Base-by-base conservation (phyloP, 108 stramenopile genomes). In the Nannochloropsis gaditana region DNA sequence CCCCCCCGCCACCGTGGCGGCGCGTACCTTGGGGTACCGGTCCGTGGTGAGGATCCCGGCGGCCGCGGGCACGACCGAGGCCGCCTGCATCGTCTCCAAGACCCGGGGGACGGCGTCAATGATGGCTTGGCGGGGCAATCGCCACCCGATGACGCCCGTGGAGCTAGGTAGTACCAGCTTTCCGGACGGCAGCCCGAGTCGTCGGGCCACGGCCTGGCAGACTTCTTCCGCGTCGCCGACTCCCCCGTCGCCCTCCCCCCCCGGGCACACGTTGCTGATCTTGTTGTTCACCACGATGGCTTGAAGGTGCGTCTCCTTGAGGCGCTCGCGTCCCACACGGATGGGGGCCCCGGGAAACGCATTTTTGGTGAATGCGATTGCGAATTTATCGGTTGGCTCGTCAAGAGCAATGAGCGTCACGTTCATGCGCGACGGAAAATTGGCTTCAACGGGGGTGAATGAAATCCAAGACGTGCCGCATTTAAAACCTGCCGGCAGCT, bases 131-230 rank as follows among this genome's bases (percentile, higher is more conserved):
- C 95, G 94, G 42, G 98, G 98, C 3, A 98, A 86, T 44, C 94
- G 91, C 98, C 98, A 99, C n/a, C 97, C 98, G 88, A 99, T 98
- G 41, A 99, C 96, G 43, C 97, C 98, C 10, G 98, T 99, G 9
- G 88, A 91, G 21, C 59, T 73, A 10, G 96, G 96, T 9, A 97
- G 84, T 17, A 97, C 97, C 79, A 92, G 87, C 9, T 47, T 45
- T 9, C 94, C 93, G 9, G 90, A 92, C 43, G 92, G 90, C 41
- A 97, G 89, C 43, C 92, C 90, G 84, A 95, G 89, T 9, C 87
- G 92, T 21, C 92, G 79, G 19, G 97, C 95, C 21, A 96, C 94
- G 19, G 95, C 93, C 45, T 90, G 87, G 89, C 97, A 97, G 5
- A 95, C 94, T 11, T 90, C 84, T 90, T 97, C 96, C 19, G 95